These are phyloP conservation scores for Cladosporium sp. DNA, from an alignment of 2,329 filamentous ascomycete genomes.

Conservation along the genomic window DNA sequence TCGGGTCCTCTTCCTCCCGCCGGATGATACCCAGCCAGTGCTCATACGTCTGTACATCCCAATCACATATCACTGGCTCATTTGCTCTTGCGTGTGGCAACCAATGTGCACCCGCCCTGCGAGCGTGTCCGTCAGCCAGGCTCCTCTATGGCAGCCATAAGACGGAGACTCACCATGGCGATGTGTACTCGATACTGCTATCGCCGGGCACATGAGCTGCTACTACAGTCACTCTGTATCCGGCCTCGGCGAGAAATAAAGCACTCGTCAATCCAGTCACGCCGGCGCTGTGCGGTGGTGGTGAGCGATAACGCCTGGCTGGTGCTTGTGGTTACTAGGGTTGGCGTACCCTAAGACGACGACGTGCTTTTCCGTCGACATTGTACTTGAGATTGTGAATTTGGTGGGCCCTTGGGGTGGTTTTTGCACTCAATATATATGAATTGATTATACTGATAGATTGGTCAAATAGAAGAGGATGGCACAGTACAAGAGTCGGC, in stretches of 20 bases:
- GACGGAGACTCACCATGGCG: conserved; percentile 32
- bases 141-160: not conserved
- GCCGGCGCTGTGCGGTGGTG: conserved; percentile 33
- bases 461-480: not conserved
- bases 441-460: not conserved
- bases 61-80: conserved; percentile 31
- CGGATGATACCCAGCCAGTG: conserved; percentile 33
- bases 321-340: conserved; percentile 9
- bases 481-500: not conserved
- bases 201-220: conserved; percentile 40
- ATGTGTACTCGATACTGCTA: conserved; percentile 37
- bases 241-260: conserved; percentile 36
- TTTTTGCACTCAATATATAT: not conserved
- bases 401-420: too few species aligned
- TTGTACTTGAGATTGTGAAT: not conserved
- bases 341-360: conserved; percentile 2
- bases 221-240: conserved; percentile 38
- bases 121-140: not conserved
- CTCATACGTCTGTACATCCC: conserved; percentile 40
- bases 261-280: conserved; percentile 43
- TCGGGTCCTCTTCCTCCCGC: conserved; percentile 24
- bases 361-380: not conserved
- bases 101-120: conserved; percentile 45
- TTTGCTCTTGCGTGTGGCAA: conserved; percentile 34
- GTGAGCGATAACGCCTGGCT: not conserved